A percentile compares a stretch with the other conserved stretches of the same genome.
Evolutionary conservation across 139 green algal genomes (phyloP).

Genomic region (Haematococcus lacustris): DNA sequence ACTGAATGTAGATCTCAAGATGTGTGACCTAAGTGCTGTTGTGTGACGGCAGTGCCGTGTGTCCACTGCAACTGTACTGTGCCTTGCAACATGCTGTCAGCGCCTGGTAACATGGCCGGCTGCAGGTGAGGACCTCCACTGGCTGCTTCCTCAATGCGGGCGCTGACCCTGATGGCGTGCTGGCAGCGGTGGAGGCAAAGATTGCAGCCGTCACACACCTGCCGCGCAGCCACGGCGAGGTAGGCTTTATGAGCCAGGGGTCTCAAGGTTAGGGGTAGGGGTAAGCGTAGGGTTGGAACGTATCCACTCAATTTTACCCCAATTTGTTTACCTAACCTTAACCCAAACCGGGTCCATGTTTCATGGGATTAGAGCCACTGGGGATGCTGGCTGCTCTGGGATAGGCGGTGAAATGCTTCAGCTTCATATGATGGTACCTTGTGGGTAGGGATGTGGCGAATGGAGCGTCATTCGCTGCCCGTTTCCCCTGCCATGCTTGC

Average conservation of each 20-base stretch:
- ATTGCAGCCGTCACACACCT: constrained; percentile 36
- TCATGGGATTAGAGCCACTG: not conserved
- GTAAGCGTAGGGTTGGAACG: not conserved
- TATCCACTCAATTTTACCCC: not conserved
- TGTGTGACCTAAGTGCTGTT: not conserved
- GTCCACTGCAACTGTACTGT: not conserved
- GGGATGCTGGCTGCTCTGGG: no score
- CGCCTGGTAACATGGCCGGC: not conserved
- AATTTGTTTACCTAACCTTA: not conserved
- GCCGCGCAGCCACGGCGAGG: constrained; percentile 32
- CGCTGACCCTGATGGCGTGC: constrained; percentile 16
- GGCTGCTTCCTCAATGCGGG: constrained; percentile 29
- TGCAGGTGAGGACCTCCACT: constrained; percentile 23
- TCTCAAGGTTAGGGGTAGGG: not conserved
- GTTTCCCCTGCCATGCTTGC: not conserved
- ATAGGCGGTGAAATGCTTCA: not conserved
- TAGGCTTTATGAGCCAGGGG: not conserved
- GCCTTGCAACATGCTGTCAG: not conserved
- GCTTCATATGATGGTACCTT: no score
- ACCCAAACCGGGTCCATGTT: not conserved
- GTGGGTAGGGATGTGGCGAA: not conserved
- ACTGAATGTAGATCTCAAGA: not conserved
- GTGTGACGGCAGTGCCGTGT: not conserved
- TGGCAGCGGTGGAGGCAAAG: constrained; percentile 31
- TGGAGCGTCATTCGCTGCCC: not conserved